A percentile compares a stretch with the other conserved stretches of the same genome.
Conservation (phyloP, 805 yeast genomes). For the Lachancea sp. region DNA sequence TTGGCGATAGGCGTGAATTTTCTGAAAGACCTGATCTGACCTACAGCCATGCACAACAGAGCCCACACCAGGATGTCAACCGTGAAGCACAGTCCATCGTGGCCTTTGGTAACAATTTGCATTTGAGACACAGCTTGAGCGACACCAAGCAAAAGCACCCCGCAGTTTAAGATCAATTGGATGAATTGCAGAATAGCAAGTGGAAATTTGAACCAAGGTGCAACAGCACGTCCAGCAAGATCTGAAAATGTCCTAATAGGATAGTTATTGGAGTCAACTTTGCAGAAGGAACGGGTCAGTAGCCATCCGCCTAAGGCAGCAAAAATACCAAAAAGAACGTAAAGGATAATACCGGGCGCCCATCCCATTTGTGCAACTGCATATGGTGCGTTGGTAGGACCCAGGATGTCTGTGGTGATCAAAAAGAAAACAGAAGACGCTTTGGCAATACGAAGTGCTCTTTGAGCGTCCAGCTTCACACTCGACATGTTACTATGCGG, state of each 20-base stretch:
- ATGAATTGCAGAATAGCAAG: slow-evolving; percentile 32
- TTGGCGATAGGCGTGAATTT: slow-evolving; percentile 39
- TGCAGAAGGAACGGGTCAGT: slow-evolving; percentile 33
- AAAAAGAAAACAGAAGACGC: slow-evolving; percentile 37
- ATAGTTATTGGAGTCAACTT: slow-evolving; percentile 37
- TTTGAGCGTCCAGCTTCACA: slow-evolving; percentile 11
- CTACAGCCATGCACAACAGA: slow-evolving; percentile 38
- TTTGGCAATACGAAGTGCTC: slow-evolving; percentile 13
- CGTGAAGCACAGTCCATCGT: slow-evolving; percentile 35
- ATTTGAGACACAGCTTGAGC: slow-evolving; percentile 41
- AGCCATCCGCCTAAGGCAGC: slow-evolving; percentile 41
- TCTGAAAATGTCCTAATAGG: slow-evolving; percentile 41
- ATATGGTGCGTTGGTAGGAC: slow-evolving; percentile 43
- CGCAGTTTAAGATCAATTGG: slow-evolving; percentile 41
- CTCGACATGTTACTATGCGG: slow-evolving; percentile 11
- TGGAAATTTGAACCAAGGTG: slow-evolving; percentile 21
- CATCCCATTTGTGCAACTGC: slow-evolving; percentile 40
- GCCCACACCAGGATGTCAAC: slow-evolving; percentile 40
- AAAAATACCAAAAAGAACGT: slow-evolving; percentile 35
- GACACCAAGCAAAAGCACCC: slow-evolving; percentile 36
- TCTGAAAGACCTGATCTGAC: slow-evolving; percentile 37
- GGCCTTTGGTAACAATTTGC: slow-evolving; percentile 17
- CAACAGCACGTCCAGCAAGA: slow-evolving; percentile 34
- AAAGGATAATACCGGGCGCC: slow-evolving; percentile 41
- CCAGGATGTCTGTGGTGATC: slow-evolving; percentile 44